A percentile compares a stretch with the other conserved stretches of the same genome.
Conservation (phyloP, 2,329 filamentous ascomycete genomes). For the Colletotrichum melonis region DNA sequence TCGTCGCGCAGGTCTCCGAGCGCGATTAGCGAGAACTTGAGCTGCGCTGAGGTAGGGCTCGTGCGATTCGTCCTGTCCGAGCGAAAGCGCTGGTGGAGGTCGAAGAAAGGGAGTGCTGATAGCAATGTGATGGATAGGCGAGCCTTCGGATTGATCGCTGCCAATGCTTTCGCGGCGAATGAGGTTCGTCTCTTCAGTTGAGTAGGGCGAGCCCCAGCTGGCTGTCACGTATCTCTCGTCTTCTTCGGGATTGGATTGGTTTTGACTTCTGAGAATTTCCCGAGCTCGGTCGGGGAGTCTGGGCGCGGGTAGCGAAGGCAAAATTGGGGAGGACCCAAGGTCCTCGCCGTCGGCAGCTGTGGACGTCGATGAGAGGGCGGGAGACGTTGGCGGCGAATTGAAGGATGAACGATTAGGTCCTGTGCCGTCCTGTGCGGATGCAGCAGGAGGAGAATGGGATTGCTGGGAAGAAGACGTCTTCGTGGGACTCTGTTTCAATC, state of each 20-base stretch:
- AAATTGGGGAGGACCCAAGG: slow-evolving; percentile 66
- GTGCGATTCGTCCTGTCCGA: slow-evolving; percentile 48
- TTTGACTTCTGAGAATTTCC: slow-evolving; percentile 67
- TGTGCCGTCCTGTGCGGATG: slow-evolving; percentile 68
- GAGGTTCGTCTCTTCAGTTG: slow-evolving; percentile 67
- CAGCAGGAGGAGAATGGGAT: slow-evolving; percentile 67
- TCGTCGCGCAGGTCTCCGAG: slow-evolving; percentile 67
- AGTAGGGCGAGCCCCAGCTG: slow-evolving; percentile 93
- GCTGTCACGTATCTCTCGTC: slow-evolving; percentile 72
- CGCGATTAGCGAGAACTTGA: slow-evolving; percentile 70
- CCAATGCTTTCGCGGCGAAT: slow-evolving; percentile 64
- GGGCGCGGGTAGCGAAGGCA: slow-evolving; percentile 70
- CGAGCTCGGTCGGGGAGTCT: slow-evolving; percentile 66
- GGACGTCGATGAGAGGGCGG: slow-evolving; percentile 70
- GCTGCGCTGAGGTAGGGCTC: slow-evolving; percentile 62
- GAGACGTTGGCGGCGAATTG: slow-evolving; percentile 59
- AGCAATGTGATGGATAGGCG: slow-evolving; percentile 69
- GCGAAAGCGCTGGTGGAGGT: slow-evolving; percentile 60
- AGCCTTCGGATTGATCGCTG: slow-evolving; percentile 70
- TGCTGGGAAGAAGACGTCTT: slow-evolving; percentile 68
- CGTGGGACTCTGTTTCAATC: slow-evolving; percentile 48
- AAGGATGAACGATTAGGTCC: slow-evolving; percentile 49
- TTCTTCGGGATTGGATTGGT: slow-evolving; percentile 45
- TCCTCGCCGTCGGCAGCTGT: slow-evolving; percentile 68
- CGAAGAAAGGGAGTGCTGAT: slow-evolving; percentile 73